Conservation (phyloP, 768 basidiomycete species). For the Pisolithus tinctorius region DNA sequence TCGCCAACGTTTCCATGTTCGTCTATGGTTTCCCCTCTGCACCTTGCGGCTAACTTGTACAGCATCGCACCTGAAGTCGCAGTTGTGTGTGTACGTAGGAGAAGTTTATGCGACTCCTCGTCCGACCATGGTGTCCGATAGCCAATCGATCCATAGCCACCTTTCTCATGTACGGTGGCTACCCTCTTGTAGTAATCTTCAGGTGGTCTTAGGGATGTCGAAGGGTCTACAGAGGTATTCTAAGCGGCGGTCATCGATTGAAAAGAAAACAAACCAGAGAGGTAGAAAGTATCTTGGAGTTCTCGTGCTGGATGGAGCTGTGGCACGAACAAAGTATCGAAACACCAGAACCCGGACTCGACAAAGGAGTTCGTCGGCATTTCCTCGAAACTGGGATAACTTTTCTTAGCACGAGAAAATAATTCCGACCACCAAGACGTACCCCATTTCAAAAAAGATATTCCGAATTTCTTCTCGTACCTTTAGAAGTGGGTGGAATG, state of each 20-base stretch:
- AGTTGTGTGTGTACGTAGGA: constrained; percentile 95
- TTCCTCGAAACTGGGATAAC: constrained; percentile 74
- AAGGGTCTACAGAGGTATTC: constrained; percentile 56
- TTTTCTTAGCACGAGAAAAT: neutral
- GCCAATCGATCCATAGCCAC: constrained; percentile 89
- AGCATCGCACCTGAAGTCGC: constrained; percentile 92
- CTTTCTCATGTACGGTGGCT: constrained; percentile 74
- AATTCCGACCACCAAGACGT: neutral
- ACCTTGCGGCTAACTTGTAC: constrained; percentile 84
- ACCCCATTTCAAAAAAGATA: constrained; percentile 99
- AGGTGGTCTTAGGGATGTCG: constrained; percentile 66
- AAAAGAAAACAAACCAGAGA: constrained; percentile 58
- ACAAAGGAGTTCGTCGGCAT: constrained; percentile 97
- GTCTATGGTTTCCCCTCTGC: constrained; percentile 50
- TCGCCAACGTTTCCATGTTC: constrained; percentile 24
- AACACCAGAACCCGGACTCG: constrained; percentile 99
- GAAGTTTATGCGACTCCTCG: constrained; percentile 85
- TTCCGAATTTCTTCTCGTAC: constrained; percentile 96
- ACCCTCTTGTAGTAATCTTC: constrained; percentile 83
- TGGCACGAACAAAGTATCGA: constrained; percentile 96
- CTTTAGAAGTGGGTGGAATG: constrained; percentile 93
- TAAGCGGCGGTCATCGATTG: neutral
- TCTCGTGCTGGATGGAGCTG: constrained; percentile 99
- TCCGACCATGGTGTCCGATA: constrained; percentile 95
- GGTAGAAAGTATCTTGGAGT: constrained; percentile 96